Conservation (phyloP, 345 rosid species). For the Mallotus nudiflorus region DNA sequence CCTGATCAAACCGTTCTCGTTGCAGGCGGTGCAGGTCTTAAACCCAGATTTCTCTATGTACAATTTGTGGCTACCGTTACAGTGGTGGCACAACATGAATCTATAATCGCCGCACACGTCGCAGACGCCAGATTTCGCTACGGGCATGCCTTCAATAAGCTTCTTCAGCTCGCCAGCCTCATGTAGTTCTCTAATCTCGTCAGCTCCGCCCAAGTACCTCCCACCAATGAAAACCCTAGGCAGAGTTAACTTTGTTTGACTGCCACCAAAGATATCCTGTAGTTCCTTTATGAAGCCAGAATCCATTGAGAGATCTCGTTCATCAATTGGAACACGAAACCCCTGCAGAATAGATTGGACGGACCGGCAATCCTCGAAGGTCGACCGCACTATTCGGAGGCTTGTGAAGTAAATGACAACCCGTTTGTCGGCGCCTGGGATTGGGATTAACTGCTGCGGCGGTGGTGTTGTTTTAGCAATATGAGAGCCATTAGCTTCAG, state of each 20-base stretch:
- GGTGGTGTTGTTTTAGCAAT: background rate
- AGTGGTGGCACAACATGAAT: conserved; percentile 60
- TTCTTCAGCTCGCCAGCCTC: conserved; percentile 91
- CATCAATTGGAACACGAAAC: conserved; percentile 56
- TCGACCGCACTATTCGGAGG: conserved; percentile 66
- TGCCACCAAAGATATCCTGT: conserved; percentile 40
- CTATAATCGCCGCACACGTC: conserved; percentile 64
- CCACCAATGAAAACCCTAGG: conserved; percentile 89
- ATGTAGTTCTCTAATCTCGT: conserved; percentile 70
- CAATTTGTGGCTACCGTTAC: conserved; percentile 84
- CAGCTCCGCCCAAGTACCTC: conserved; percentile 78
- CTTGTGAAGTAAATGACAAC: conserved; percentile 73
- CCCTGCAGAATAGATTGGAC: conserved; percentile 62
- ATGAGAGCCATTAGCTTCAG: background rate
- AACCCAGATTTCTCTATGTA: conserved; percentile 64
- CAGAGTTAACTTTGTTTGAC: conserved; percentile 38
- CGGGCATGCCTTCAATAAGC: conserved; percentile 57
- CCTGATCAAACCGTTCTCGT: conserved; percentile 88
- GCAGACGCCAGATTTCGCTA: conserved; percentile 50
- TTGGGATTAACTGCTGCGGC: conserved; percentile 13
- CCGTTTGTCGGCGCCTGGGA: conserved; percentile 36
- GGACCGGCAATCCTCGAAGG: conserved; percentile 68
- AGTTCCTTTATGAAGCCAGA: conserved; percentile 51
- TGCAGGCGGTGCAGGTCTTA: conserved; percentile 62
- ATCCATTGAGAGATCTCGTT: conserved; percentile 82